A percentile compares a stretch with the other conserved stretches of the same genome.
phyloP scores from a whole-genome alignment of 208 protist species.

The Leishmania arabica region DNA sequence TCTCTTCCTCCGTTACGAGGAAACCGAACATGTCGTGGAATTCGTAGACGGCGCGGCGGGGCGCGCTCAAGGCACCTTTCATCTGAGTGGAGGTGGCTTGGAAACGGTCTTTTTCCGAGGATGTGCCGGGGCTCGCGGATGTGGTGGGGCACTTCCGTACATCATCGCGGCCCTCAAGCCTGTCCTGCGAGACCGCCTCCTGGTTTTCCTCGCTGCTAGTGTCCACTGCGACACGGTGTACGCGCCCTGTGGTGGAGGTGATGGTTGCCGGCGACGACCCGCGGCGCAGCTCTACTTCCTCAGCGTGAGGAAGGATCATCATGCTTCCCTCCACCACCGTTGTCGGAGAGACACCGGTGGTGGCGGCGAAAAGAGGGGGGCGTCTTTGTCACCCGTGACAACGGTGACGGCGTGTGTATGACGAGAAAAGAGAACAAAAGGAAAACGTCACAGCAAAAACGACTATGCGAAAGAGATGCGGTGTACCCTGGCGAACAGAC shows the following conservation, averaged over 20 bases:
- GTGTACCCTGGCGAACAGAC: not conserved
- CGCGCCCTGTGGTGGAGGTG: constrained; percentile 46
- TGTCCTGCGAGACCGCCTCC: not conserved
- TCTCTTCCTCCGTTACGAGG: constrained; percentile 62
- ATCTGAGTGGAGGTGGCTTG: not conserved
- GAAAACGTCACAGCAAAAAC: not conserved
- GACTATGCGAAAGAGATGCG: not conserved
- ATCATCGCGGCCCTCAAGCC: no score
- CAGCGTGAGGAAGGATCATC: constrained; percentile 33
- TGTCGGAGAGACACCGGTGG: not conserved
- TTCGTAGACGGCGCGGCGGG: constrained; percentile 8
- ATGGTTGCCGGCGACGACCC: constrained; percentile 24
- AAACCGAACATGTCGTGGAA: constrained; percentile 80
- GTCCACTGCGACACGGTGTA: not conserved
- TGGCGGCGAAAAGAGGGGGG: not conserved
- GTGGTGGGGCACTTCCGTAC: not conserved
- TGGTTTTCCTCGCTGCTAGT: not conserved
- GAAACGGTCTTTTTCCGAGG: not conserved
- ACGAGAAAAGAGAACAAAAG: not conserved
- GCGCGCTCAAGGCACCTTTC: not conserved
- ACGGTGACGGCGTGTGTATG: not conserved
- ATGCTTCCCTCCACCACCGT: constrained; percentile 7
- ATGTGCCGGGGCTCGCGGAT: not conserved
- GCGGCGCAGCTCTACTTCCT: constrained; percentile 40
- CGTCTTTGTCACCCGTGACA: not conserved